Base-by-base conservation (phyloP, 2,329 filamentous ascomycete genomes). In the Tothia fuscella region DNA sequence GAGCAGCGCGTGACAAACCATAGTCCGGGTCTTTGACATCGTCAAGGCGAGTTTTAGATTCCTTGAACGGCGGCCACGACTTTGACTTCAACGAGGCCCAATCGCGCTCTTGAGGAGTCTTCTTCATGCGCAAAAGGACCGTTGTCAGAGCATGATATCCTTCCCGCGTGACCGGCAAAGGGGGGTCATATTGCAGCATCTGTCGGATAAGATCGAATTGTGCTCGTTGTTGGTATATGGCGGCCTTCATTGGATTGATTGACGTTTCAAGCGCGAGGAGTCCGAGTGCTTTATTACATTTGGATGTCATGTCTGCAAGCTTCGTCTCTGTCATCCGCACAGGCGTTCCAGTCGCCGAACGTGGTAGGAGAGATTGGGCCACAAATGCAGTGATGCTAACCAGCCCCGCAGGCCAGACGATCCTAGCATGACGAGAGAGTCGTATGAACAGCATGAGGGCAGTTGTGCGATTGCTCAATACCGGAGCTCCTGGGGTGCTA, bases 31-130 rank as follows among this genome's bases (percentile, higher is more conserved):
- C 70, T 42, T 74, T 69, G 12, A 66, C 61, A n/a, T 67, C 65
- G 51, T 80, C 76, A 51, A 79, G 72, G 1, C 72, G 74, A 13
- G 72, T 68, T 41, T 65, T 72, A 35, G 75, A 70, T 51, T 74
- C 68, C 53, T 77, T 78, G 74, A 75, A 80, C 0, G 76, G 76
- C 12, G 76, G 76, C 76, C 76, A 80, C 6, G 72, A 74, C 6
- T 66, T 58, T 3, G 72, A 66, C 58, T 80, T 77, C 16, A 78
- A 59, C 33, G 64, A 59, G 3, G 74, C 74, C 66, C 74, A 79
- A 45, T 72, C 63, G 21, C 60, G 66, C 50, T 80, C 76, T 21
- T 60, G 56, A 0, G 49, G 28, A 1, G 73, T 76, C 53, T 80
- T 80, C 32, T 59, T 60, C 42, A 72, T 72, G 5, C 70, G 67